phyloP scores from a whole-genome alignment of 1,284 basidiomycete species.

The Phellopilus nigrolimitatus region DNA sequence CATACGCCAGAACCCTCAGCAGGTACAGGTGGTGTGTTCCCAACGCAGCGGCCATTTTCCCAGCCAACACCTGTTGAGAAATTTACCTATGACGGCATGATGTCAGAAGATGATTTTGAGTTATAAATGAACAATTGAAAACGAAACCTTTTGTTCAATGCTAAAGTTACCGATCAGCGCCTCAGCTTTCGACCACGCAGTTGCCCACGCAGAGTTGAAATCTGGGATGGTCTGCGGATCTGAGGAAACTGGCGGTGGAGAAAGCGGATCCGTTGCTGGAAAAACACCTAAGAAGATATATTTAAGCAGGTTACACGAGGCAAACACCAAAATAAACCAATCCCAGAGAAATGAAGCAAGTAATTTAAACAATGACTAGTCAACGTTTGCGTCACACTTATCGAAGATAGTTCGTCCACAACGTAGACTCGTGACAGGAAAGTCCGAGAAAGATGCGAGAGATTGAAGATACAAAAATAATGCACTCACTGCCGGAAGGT shows the following conservation, averaged over 20 bases:
- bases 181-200: constrained; percentile 43
- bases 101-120: not conserved
- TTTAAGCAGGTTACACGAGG: too few species aligned
- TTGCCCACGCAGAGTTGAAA: constrained; percentile 46
- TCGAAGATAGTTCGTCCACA: too few species aligned
- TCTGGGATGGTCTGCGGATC: constrained; percentile 40
- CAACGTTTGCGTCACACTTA: too few species aligned
- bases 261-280: constrained; percentile 39
- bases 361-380: too few species aligned
- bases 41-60: constrained; percentile 57
- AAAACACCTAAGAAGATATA: constrained; percentile 31
- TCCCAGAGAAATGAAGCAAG: too few species aligned
- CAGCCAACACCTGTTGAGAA: constrained; percentile 56
- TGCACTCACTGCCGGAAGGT: not conserved
- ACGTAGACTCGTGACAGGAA: too few species aligned
- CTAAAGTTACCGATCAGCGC: constrained; percentile 22
- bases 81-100: constrained; percentile 36
- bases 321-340: too few species aligned
- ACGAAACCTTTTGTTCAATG: constrained; percentile 32
- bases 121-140: not conserved
- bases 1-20: constrained; percentile 31
- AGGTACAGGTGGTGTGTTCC: constrained; percentile 42
- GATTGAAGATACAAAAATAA: not conserved
- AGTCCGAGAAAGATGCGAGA: too few species aligned
- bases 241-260: constrained; percentile 36